Conservation (phyloP, 2,329 filamentous ascomycete species). For the Pseudocercospora cruenta region DNA sequence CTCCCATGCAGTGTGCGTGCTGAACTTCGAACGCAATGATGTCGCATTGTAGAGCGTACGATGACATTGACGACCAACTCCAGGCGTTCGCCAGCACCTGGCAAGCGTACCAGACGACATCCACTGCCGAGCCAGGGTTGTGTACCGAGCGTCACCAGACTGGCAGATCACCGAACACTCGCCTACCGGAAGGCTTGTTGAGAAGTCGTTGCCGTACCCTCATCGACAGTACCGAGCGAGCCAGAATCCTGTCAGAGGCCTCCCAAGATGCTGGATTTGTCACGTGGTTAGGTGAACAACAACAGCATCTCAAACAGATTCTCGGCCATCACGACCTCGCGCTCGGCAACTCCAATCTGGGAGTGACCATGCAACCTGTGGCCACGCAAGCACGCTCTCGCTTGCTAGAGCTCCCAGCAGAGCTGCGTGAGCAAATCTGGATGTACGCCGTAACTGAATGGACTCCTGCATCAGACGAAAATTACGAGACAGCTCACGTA, state of each 20-base stretch:
- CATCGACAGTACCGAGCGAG: background rate
- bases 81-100: background rate
- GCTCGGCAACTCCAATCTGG: background rate
- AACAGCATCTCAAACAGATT: background rate
- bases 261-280: background rate
- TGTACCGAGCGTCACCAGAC: background rate
- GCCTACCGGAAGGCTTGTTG: background rate
- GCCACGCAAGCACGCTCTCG: conserved; percentile 13
- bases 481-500: background rate
- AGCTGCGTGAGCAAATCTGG: conserved; percentile 30
- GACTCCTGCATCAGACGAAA: conserved; percentile 9
- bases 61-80: background rate
- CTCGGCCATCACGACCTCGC: background rate
- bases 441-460: conserved; percentile 28
- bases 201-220: background rate
- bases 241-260: background rate
- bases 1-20: background rate
- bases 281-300: background rate
- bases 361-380: background rate
- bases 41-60: background rate
- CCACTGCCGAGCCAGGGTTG: conserved; percentile 4
- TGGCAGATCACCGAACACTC: background rate
- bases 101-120: conserved; percentile 2
- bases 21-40: background rate
- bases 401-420: conserved; percentile 29